Evolutionary conservation across 2,329 filamentous ascomycete species (phyloP).

Genomic region (Exophiala calicioides): DNA sequence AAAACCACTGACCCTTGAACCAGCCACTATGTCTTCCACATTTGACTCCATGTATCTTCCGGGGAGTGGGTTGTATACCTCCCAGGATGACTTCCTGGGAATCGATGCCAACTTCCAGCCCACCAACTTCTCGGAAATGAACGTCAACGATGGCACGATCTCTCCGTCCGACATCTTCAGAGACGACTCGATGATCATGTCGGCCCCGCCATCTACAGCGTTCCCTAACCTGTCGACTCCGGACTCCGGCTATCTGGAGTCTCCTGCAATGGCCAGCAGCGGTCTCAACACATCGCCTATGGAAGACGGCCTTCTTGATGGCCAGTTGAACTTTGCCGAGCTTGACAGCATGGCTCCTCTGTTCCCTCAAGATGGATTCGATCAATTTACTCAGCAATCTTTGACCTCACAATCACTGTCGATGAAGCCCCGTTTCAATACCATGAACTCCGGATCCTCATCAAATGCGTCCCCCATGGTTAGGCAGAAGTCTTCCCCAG

Average conservation of each 20-base stretch:
- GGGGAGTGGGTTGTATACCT: slow-evolving; percentile 25
- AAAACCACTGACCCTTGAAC: slow-evolving; percentile 15
- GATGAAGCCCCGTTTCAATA: slow-evolving; percentile 16
- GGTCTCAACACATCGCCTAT: slow-evolving; percentile 31
- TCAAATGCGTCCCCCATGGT: slow-evolving; percentile 27
- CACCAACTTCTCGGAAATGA: slow-evolving; percentile 14
- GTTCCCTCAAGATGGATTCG: slow-evolving; percentile 28
- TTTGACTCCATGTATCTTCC: slow-evolving; percentile 31
- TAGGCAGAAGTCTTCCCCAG: slow-evolving; percentile 39
- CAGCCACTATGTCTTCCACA: slow-evolving; percentile 26
- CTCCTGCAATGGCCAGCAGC: slow-evolving; percentile 48
- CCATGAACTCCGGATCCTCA: slow-evolving; percentile 12
- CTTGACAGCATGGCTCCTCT: slow-evolving; percentile 28
- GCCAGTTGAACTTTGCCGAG: slow-evolving; percentile 27
- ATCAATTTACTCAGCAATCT: slow-evolving; percentile 32
- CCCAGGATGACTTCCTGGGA: slow-evolving; percentile 26
- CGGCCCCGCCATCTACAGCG: slow-evolving; percentile 74
- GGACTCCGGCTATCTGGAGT: slow-evolving; percentile 62
- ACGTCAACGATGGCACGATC: slow-evolving; percentile 57
- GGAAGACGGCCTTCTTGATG: slow-evolving; percentile 31
- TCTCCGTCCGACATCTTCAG: slow-evolving; percentile 76
- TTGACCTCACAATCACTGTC: slow-evolving; percentile 30
- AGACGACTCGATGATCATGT: slow-evolving; percentile 53
- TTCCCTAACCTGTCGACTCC: slow-evolving; percentile 75
- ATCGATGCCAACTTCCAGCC: slow-evolving; percentile 22